These are phyloP conservation scores for Claviceps citrina DNA, from an alignment of 2,329 filamentous ascomycete species.

Conservation along the genomic window DNA sequence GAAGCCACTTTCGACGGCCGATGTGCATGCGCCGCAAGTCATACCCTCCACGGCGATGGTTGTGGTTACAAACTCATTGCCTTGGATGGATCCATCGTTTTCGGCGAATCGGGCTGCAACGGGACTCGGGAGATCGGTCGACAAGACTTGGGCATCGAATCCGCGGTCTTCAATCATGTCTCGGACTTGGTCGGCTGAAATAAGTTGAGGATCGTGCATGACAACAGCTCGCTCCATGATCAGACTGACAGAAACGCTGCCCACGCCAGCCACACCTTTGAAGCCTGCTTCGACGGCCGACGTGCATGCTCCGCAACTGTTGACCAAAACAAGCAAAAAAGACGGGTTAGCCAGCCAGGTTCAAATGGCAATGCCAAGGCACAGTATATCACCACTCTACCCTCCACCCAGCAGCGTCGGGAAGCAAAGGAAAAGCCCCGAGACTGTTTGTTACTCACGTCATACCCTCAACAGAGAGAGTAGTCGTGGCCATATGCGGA, in stretches of 20 bases:
- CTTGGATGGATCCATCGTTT: constrained; percentile 22
- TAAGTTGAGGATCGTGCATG: constrained; percentile 63
- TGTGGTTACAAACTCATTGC: constrained; percentile 42
- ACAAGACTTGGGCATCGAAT: constrained; percentile 81
- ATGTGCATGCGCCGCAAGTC: constrained; percentile 84
- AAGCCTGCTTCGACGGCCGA: constrained; percentile 91
- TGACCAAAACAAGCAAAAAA: constrained; percentile 13
- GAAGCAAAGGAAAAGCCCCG: background rate
- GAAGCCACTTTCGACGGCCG: constrained; percentile 69
- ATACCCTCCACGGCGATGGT: constrained; percentile 72
- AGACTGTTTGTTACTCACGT: constrained; percentile 34
- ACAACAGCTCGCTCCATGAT: constrained; percentile 94
- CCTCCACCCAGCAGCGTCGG: constrained; percentile 14
- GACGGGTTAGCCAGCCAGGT: background rate
- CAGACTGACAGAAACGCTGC: constrained; percentile 77
- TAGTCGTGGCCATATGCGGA: constrained; percentile 72
- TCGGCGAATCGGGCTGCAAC: constrained; percentile 24
- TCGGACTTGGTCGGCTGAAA: constrained; percentile 60
- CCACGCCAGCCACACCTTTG: constrained; percentile 64
- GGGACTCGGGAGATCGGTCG: constrained; percentile 55
- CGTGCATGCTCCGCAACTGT: constrained; percentile 81
- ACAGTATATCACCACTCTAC: constrained; percentile 14
- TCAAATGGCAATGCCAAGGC: background rate
- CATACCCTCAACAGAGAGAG: constrained; percentile 79
- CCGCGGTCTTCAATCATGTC: constrained; percentile 85